Evolutionary conservation across 2,329 filamentous ascomycete genomes (phyloP), one percentile per base, ranked within the genome.

Genomic region (Penicillium janthinellum): DNA sequence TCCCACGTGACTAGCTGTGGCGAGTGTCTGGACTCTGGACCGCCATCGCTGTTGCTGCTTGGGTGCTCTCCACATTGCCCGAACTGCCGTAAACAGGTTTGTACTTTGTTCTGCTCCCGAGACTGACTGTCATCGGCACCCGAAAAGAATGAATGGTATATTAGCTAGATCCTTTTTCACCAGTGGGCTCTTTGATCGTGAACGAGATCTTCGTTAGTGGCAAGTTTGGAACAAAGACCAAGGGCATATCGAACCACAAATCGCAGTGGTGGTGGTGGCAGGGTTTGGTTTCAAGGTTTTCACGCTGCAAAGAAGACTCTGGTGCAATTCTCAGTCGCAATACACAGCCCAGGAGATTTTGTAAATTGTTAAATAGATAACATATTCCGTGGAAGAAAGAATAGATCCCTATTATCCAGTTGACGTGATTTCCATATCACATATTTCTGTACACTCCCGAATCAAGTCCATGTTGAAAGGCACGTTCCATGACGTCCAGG

Each of bases 1-100:
- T 11, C 34, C 34, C 63, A 64, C 63, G 61, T 64, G 58, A 64
- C 31, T 41, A 15, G 25, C n/a, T 10, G 58, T 64, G 63, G 63
- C 63, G 17, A 64, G 41, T 28, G 47, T 41, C 20, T 20, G 20
- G 54, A 59, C 39, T 22, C 53, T 62, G 31, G 54, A 59, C 39
- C 47, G 45, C 56, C 22, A 20, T 47, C 31, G 49, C 35, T 38
- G 28, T 25, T 51, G 34, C 42, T 17, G 49, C 49, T 34, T 15
- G 50, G 38, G n/a, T 31, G 28, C 42, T 51, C 54, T 50, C 54
- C 54, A 54, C 54, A 49, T 49, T 17, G 28, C 47, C 47, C 37
- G 20, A 39, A 20, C 49, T 22, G 35, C 45, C 35, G 54, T 49
- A 57, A 60, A 60, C 58, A 49, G 58, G 58, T 60, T 60, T 58